Percentiles rank a stretch among this genome's conserved stretches.
These are phyloP conservation scores for Aspergillus taichungensis DNA, from an alignment of 495 filamentous ascomycete genomes.

Conservation along the genomic window DNA sequence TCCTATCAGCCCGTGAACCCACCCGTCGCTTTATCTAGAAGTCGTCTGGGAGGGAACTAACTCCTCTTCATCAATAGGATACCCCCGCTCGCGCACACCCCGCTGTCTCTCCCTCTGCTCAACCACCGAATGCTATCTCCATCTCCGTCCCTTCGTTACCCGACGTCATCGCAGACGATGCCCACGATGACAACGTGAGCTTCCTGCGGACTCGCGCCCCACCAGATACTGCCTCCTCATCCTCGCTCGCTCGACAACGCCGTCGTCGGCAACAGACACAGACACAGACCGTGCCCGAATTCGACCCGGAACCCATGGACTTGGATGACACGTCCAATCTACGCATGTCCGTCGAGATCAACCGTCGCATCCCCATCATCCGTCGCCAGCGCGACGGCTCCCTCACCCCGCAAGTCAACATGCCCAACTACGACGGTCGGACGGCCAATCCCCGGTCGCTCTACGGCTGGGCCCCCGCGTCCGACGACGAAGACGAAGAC, in stretches of 20 bases:
- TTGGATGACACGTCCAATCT: slow-evolving; percentile 28
- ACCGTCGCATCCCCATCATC: slow-evolving; percentile 35
- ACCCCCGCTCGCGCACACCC: slow-evolving; percentile 23
- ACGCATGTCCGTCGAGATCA: slow-evolving; percentile 30
- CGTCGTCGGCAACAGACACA: slow-evolving; percentile 25
- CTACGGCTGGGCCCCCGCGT: slow-evolving; percentile 53
- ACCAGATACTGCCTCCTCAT: slow-evolving; percentile 17
- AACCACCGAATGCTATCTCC: slow-evolving; percentile 23
- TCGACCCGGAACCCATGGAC: slow-evolving; percentile 36
- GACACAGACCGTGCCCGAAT: slow-evolving; percentile 13
- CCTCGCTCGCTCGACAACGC: slow-evolving; percentile 27
- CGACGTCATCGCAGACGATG: slow-evolving; percentile 43
- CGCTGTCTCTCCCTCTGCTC: slow-evolving; percentile 17
- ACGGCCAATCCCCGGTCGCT: slow-evolving; percentile 40
- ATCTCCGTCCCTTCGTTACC: slow-evolving; percentile 34
- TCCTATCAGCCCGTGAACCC: neutral
- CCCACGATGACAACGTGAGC: slow-evolving; percentile 50
- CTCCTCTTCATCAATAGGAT: slow-evolving; percentile 17
- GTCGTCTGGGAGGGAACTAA: neutral
- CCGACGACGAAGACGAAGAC: slow-evolving; percentile 41
- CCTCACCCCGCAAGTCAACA: slow-evolving; percentile 7
- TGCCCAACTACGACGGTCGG: slow-evolving; percentile 42
- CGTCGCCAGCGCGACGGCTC: slow-evolving; percentile 25
- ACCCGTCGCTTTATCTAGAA: no score
- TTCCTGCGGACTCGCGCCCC: slow-evolving; percentile 44